A percentile compares a stretch with the other conserved stretches of the same genome.
Conservation (phyloP, 176 grass and related monocot genomes). For the Cymbopogon citratus region DNA sequence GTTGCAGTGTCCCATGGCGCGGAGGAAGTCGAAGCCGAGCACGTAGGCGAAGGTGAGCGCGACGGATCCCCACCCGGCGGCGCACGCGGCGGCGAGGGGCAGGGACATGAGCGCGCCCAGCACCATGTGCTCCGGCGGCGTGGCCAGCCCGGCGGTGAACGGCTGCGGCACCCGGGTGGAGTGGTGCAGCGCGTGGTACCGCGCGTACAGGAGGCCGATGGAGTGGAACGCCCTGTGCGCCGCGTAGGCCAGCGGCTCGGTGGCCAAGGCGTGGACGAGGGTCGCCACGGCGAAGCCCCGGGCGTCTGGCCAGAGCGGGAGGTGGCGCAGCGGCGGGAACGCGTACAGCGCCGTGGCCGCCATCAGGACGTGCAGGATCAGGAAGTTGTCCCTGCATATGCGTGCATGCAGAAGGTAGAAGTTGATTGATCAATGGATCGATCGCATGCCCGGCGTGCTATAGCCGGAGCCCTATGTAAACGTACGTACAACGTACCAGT, state of each 20-base stretch:
- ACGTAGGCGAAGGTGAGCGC: constrained; percentile 58
- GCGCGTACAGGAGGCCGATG: constrained; percentile 33
- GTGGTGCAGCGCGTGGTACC: constrained; percentile 76
- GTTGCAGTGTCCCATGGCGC: constrained; percentile 83
- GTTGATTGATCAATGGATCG: too few relatives aligned
- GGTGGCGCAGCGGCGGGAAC: constrained; percentile 45
- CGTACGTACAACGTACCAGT: constrained; percentile 54
- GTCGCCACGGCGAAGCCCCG: constrained; percentile 31
- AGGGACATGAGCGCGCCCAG: constrained; percentile 41
- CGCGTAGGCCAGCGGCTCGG: constrained; percentile 64
- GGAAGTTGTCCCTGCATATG: constrained; percentile 74
- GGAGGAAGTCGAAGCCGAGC: constrained; percentile 60
- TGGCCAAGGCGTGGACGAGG: constrained; percentile 45
- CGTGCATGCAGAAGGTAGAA: too few relatives aligned
- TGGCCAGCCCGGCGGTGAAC: constrained; percentile 72
- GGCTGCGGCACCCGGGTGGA: constrained; percentile 58
- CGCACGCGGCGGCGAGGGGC: constrained; percentile 45
- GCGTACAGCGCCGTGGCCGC: constrained; percentile 42
- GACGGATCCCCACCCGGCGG: constrained; percentile 37
- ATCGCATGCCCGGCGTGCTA: too few relatives aligned
- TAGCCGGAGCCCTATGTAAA: background rate
- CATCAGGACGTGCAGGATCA: constrained; percentile 63
- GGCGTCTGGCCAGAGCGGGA: constrained; percentile 38
- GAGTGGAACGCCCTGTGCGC: constrained; percentile 55
- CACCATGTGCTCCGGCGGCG: constrained; percentile 57